Conservation (phyloP, 2,329 filamentous ascomycete species). For the Graphilbum fragrans region DNA sequence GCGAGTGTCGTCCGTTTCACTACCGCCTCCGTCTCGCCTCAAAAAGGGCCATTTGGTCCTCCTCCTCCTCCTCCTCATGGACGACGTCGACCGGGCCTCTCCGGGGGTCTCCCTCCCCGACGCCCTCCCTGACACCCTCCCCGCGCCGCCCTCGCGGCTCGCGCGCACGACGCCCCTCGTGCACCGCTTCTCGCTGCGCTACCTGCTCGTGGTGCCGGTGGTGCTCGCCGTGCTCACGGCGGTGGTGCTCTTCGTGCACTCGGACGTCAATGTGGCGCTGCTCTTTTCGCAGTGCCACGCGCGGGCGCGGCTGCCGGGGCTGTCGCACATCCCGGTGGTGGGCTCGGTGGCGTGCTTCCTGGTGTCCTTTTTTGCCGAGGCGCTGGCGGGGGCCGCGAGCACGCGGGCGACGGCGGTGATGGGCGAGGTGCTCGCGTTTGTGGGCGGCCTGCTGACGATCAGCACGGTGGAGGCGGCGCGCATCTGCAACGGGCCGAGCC, state of each 20-base stretch:
- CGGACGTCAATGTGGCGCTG: constrained; percentile 37
- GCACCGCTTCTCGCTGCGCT: constrained; percentile 24
- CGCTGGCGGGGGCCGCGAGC: constrained; percentile 20
- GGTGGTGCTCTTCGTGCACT: constrained; percentile 28
- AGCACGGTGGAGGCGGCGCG: constrained; percentile 37
- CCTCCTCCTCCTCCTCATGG: no score
- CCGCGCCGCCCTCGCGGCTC: background rate
- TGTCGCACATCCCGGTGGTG: constrained; percentile 31
- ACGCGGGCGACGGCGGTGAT: constrained; percentile 27
- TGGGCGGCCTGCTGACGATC: constrained; percentile 35
- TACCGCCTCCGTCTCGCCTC: no score
- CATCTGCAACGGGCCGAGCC: constrained; percentile 20
- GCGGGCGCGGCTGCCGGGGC: constrained; percentile 27
- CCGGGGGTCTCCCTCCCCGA: no score
- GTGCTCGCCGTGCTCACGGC: constrained; percentile 31
- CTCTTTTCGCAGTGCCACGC: constrained; percentile 43
- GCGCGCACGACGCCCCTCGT: constrained; percentile 1
- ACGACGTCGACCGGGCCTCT: no score
- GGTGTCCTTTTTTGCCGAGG: constrained; percentile 34
- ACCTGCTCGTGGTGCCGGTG: constrained; percentile 37
- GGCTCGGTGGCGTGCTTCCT: constrained; percentile 36
- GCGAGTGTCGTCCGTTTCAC: no score
- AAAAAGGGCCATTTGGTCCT: no score
- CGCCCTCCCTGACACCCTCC: no score
- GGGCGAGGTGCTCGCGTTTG: constrained; percentile 27